Conservation (phyloP, 495 filamentous ascomycete genomes). For the Oidiodendron maius region DNA sequence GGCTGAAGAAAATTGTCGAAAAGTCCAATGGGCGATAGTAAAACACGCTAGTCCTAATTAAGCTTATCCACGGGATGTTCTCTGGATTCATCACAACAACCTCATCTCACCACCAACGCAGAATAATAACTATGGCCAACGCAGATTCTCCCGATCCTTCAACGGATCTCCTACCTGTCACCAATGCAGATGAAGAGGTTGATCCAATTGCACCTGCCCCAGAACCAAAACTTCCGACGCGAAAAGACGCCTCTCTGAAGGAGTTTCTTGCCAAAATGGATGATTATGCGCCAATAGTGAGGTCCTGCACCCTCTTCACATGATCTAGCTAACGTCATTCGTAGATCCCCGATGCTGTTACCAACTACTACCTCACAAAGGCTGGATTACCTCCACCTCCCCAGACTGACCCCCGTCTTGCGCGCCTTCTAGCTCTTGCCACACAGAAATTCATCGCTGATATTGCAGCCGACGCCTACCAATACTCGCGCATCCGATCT, state of each 20-base stretch:
- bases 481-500: slow-evolving; percentile 89
- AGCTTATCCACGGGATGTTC: not conserved
- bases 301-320: slow-evolving; percentile 20
- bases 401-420: slow-evolving; percentile 77
- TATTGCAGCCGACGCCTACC: slow-evolving; percentile 94
- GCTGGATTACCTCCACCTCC: slow-evolving; percentile 88
- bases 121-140: slow-evolving; percentile 18
- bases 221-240: slow-evolving; percentile 51
- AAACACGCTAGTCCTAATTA: not conserved
- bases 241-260: slow-evolving; percentile 85
- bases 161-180: slow-evolving; percentile 17
- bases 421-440: slow-evolving; percentile 88
- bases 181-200: slow-evolving; percentile 15
- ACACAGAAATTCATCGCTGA: slow-evolving; percentile 98
- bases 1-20: slow-evolving; percentile 8
- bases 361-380: slow-evolving; percentile 94
- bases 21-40: not conserved
- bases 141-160: slow-evolving; percentile 22
- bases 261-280: slow-evolving; percentile 96
- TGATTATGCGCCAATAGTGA: slow-evolving; percentile 94
- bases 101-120: not conserved
- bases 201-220: slow-evolving; percentile 21
- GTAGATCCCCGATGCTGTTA: slow-evolving; percentile 96
- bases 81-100: not conserved
- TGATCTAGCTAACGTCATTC: not conserved